Evolutionary conservation across 2,329 filamentous ascomycete species (phyloP), one percentile per base, ranked within the genome.

Genomic region (Colletotrichum paranaense): DNA sequence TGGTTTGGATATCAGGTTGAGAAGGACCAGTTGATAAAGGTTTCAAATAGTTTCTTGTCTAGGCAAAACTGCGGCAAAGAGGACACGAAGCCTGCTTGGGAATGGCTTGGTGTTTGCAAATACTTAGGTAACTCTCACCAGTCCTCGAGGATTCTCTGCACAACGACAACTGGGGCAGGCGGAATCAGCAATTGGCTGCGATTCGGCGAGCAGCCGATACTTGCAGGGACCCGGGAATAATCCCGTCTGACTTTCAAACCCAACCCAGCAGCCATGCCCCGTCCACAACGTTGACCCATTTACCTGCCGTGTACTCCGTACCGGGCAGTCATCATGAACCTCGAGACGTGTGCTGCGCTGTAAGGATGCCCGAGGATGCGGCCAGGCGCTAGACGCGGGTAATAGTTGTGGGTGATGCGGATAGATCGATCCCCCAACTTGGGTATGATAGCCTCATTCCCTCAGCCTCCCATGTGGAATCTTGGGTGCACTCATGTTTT

Each of bases 311-410:
- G 26, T 26, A 5, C 26, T 26, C 26, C 26, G 26, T 26, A 5
- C 26, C 26, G 26, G 26, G 26, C 26, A 38, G 26, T 26, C 62
- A 53, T 55, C 46, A 26, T 8, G 46, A 53, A 55, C 38, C 53
- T 72, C 57, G 8, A 12, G 38, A 28, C 55, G 56, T 55, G 62
- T n/a, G 30, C 53, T 56, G 46, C n/a, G 62, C 52, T 68, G 65
- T 52, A 58, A n/a, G 65, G 64, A 14, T 62, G 66, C 59, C 66
- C 69, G 49, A 72, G 55, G 59, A 69, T 28, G 16, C 38, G 26
- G 56, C 46, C 58, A 53, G 58, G 69, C 65, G 65, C 69, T 72
- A 63, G 24, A 38, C 58, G 69, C 58, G 69, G 58, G 49, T 62
- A 38, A n/a, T 9, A 22, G 2, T 30, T 63, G 35, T 42, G 19